Evolutionary conservation across 2,329 filamentous ascomycete genomes (phyloP).

Genomic region (Stachybotrys elegans): DNA sequence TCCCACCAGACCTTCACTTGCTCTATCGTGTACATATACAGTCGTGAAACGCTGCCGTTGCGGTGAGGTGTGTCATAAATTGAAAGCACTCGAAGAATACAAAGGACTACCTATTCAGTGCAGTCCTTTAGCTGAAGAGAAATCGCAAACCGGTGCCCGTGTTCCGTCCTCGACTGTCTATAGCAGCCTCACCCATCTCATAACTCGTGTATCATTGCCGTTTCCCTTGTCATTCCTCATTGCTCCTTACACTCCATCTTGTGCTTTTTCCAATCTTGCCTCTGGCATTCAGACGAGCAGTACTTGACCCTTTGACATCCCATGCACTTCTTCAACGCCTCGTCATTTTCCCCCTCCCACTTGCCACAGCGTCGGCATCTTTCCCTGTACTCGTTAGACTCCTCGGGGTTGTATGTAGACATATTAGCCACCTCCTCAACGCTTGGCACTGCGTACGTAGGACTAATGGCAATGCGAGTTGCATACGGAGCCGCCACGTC

Average conservation of each 20-base stretch:
- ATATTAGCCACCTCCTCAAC: conserved; percentile 34
- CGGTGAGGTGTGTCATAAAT: no score
- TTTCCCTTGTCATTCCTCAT: not conserved
- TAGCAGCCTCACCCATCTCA: no score
- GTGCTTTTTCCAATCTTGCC: conserved; percentile 49
- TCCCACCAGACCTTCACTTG: not conserved
- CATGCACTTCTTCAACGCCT: conserved; percentile 36
- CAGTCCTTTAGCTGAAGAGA: no score
- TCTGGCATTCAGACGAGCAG: conserved; percentile 49
- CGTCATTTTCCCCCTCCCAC: conserved; percentile 19
- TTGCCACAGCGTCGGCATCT: conserved; percentile 33
- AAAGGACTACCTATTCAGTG: no score
- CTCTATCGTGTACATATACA: not conserved
- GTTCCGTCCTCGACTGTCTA: no score
- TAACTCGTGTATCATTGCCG: not conserved
- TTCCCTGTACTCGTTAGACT: conserved; percentile 13
- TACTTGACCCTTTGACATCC: conserved; percentile 42
- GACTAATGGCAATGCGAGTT: conserved; percentile 55
- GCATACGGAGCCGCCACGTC: conserved; percentile 34
- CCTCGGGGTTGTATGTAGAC: no score
- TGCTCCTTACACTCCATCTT: conserved; percentile 31
- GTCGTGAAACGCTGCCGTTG: no score
- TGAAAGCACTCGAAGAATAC: no score
- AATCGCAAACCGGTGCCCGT: no score
- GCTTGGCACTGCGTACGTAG: conserved; percentile 39